phyloP scores from a whole-genome alignment of 2,329 filamentous ascomycete genomes.

The Pseudohalonectria lignicola region DNA sequence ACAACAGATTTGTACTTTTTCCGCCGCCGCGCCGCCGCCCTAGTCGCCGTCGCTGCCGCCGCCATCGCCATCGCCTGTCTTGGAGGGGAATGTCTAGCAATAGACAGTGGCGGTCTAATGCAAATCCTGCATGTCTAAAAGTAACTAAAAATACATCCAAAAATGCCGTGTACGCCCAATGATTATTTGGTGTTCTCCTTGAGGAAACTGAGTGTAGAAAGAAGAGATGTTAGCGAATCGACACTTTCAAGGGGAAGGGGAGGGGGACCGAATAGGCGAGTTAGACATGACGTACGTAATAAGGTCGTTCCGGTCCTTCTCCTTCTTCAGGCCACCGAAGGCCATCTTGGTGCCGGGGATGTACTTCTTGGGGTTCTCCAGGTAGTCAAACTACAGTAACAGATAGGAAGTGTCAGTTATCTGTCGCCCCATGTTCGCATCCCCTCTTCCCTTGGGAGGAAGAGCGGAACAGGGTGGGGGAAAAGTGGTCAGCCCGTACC shows the following conservation, averaged over 20 bases:
- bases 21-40: no score
- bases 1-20: conserved; percentile 2
- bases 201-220: conserved; percentile 42
- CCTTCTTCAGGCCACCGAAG: conserved; percentile 99
- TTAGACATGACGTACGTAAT: conserved; percentile 63
- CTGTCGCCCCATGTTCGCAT: no score
- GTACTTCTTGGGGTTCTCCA: conserved; percentile 99
- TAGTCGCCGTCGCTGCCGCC: no score
- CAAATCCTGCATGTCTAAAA: neutral
- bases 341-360: conserved; percentile 99
- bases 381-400: conserved; percentile 70
- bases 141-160: conserved; percentile 2
- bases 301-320: conserved; percentile 97
- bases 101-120: neutral
- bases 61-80: neutral
- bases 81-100: neutral
- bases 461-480: neutral
- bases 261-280: neutral
- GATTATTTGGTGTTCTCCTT: conserved; percentile 59
- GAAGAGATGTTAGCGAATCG: conserved; percentile 2
- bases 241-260: neutral
- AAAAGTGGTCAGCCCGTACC: conserved; percentile 50
- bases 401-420: neutral
- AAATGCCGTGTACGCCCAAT: neutral
- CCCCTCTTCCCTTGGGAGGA: no score